Base-by-base conservation (phyloP, 1,139 yeast species). In the Candida glucosophila region DNA sequence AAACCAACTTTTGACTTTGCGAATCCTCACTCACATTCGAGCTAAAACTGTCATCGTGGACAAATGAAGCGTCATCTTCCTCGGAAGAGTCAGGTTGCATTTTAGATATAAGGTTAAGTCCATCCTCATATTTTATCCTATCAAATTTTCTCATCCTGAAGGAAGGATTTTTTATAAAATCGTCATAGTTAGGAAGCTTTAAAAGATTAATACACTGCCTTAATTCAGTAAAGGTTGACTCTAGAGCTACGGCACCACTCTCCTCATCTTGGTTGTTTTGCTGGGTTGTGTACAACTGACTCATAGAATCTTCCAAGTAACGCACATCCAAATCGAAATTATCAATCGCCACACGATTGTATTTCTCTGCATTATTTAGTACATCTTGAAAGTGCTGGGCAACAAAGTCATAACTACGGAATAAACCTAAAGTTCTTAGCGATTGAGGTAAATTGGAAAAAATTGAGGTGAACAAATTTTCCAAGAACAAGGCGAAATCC, bases 401-500 rank as follows among this genome's bases (percentile, higher is more conserved):
- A 32, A 90, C 68, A 37, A 80, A 78, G 55, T 88, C 97, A 49
- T 83, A 83, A 20, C 90, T 86, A 46, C 94, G 72, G 41, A 86
- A 76, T 35, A 88, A 69, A 17, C 94, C 73, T 35, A 88, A 58
- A 3, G 92, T 77, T 39, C 85, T 73, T 32, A 90, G 77, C 7
- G 82, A 70, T 26, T 67, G 68, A 1, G 97, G 96, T 22, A 90
- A 63, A 35, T 80, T 82, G 12, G 81, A 77, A 40, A 90, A 72
- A n/a, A 93, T 85, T 1, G 94, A 77, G 27, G 80, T 75, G 47
- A 90, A 85, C 64, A 88, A 72, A 50, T 85, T 83, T 36, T 81
- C 85, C 48, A 90, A 64, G 50, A 78, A 90, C 32, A 78, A 72
- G n/a, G 94, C 90, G 61, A 86, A 75, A 54, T 90, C 97, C 28